A percentile compares a stretch with the other conserved stretches of the same genome.
phyloP scores from a whole-genome alignment of 106 monocot genomes.

The Acorus calamus region DNA sequence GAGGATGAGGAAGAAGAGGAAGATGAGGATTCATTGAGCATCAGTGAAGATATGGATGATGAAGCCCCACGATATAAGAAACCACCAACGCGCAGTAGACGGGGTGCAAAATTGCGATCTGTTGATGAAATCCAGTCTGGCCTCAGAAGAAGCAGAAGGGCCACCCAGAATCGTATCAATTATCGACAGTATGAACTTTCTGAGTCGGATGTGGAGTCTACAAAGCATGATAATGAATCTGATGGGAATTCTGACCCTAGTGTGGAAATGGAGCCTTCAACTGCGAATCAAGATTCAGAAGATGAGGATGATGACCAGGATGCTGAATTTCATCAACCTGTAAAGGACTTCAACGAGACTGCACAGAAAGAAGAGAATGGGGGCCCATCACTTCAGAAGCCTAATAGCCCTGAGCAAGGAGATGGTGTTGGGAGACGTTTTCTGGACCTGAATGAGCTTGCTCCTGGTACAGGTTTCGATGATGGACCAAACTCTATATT shows the following conservation, averaged over 20 bases:
- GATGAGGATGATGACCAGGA: constrained; percentile 28
- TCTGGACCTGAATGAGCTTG: constrained; percentile 88
- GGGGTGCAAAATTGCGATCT: constrained; percentile 37
- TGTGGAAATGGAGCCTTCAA: constrained; percentile 41
- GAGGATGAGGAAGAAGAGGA: constrained; percentile 65
- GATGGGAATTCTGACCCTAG: constrained; percentile 46
- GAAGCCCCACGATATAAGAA: constrained; percentile 26
- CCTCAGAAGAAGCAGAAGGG: constrained; percentile 70
- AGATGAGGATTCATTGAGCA: constrained; percentile 56
- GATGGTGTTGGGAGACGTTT: constrained; percentile 31
- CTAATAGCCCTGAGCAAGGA: constrained; percentile 12
- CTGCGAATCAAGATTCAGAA: constrained; percentile 39
- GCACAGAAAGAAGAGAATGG: constrained; percentile 9
- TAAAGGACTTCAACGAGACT: not conserved
- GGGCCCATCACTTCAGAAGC: constrained; percentile 14
- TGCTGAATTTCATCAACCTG: not conserved
- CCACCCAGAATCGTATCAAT: constrained; percentile 47
- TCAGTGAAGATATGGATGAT: constrained; percentile 36
- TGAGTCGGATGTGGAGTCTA: constrained; percentile 51
- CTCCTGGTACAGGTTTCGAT: constrained; percentile 69
- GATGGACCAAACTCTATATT: constrained; percentile 30
- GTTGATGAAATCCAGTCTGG: constrained; percentile 59
- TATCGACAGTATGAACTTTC: constrained; percentile 71
- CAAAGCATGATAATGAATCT: constrained; percentile 26
- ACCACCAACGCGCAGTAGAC: constrained; percentile 21